phyloP scores from a whole-genome alignment of 1,284 basidiomycete species.

The Microbotryum lychnidis-dioicae region DNA sequence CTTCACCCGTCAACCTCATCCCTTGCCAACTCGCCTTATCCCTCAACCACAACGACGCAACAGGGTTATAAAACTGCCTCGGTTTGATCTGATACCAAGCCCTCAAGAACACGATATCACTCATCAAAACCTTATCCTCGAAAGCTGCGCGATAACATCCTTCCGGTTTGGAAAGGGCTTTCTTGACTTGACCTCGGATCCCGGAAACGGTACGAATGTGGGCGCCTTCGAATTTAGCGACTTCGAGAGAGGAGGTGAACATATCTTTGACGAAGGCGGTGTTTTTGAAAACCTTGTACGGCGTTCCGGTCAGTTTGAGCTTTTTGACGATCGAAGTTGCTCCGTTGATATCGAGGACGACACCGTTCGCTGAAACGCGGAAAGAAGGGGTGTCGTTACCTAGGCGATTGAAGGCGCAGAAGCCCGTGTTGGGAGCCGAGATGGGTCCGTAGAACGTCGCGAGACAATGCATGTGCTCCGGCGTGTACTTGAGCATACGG shows the following conservation, averaged over 20 bases:
- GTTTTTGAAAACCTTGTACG: conserved; percentile 98
- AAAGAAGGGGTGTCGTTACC: conserved; percentile 62
- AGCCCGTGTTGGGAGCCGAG: conserved; percentile 86
- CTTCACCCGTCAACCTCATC: conserved; percentile 91
- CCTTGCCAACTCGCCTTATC: conserved; percentile 73
- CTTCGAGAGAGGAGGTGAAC: conserved; percentile 86
- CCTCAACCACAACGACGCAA: conserved; percentile 77
- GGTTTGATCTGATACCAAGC: conserved; percentile 97
- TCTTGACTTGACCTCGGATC: conserved; percentile 93
- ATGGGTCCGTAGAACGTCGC: conserved; percentile 94
- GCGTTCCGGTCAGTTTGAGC: conserved; percentile 87
- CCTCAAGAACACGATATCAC: conserved; percentile 89
- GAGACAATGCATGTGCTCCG: conserved; percentile 98
- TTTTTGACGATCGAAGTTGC: conserved; percentile 97
- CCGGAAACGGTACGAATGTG: conserved; percentile 92
- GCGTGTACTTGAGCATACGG: conserved; percentile 99
- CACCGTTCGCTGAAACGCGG: conserved; percentile 85
- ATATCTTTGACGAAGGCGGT: conserved; percentile 98
- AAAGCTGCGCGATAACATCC: conserved; percentile 94
- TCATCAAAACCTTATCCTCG: conserved; percentile 95
- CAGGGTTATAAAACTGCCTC: conserved; percentile 92
- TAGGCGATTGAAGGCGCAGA: conserved; percentile 92
- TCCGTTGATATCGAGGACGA: conserved; percentile 86
- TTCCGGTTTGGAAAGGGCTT: conserved; percentile 85
- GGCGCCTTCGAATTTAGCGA: conserved; percentile 97